phyloP scores from a whole-genome alignment of 345 rosid genomes.

The Populus nigra region DNA sequence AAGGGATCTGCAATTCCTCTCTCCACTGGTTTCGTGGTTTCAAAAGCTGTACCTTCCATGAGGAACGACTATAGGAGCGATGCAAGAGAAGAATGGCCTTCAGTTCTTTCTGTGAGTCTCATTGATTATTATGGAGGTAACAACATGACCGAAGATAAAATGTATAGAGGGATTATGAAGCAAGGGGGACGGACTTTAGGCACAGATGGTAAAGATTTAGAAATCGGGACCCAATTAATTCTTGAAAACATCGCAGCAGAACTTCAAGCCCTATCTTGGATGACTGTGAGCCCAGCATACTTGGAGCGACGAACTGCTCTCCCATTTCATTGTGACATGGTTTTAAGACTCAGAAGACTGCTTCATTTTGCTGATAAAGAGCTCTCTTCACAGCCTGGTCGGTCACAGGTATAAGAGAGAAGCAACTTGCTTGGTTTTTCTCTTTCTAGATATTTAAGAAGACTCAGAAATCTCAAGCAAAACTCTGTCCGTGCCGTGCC shows the following conservation, averaged over 20 bases:
- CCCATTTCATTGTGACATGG: constrained; percentile 96
- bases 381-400: constrained; percentile 42
- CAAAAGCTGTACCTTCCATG: constrained; percentile 87
- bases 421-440: not conserved
- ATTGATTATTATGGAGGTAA: constrained; percentile 80
- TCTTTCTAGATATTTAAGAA: not conserved
- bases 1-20: constrained; percentile 86
- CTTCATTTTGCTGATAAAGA: constrained; percentile 91
- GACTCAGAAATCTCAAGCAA: not conserved
- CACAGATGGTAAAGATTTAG: constrained; percentile 70
- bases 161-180: constrained; percentile 48
- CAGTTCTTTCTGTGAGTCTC: constrained; percentile 78
- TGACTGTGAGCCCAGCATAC: constrained; percentile 92
- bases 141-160: constrained; percentile 49
- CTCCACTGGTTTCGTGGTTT: constrained; percentile 85
- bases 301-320: constrained; percentile 73
- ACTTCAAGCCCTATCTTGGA: constrained; percentile 96
- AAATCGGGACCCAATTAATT: constrained; percentile 70
- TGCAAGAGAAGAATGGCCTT: constrained; percentile 92
- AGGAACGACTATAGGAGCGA: constrained; percentile 66
- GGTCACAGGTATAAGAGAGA: constrained; percentile 23
- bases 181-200: constrained; percentile 52
- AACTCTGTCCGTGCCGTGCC: not conserved
- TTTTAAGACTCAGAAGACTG: constrained; percentile 84
- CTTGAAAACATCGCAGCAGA: constrained; percentile 85